phyloP scores from a whole-genome alignment of 1,139 yeast genomes.

The Pneumocystis jirovecii region DNA sequence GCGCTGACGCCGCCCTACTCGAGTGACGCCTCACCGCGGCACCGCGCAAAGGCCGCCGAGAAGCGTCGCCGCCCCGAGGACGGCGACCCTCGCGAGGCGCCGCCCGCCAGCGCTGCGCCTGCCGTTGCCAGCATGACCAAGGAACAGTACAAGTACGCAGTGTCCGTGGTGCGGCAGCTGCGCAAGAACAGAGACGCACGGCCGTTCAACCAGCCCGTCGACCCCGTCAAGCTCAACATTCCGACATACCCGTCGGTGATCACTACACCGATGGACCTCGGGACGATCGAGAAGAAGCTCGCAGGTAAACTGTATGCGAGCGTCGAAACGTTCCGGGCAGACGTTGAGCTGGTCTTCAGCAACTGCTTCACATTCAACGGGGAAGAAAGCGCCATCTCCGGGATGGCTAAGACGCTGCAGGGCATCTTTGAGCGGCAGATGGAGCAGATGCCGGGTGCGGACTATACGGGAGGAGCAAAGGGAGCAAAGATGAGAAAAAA shows the following conservation, averaged over 20 bases:
- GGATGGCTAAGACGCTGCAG: conserved; percentile 80
- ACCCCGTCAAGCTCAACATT: conserved; percentile 69
- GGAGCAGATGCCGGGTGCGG: conserved; percentile 78
- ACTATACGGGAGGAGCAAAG: conserved; percentile 27
- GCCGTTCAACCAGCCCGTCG: conserved; percentile 84
- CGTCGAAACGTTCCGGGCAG: conserved; percentile 54
- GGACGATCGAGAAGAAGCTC: conserved; percentile 76
- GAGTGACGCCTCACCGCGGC: conserved; percentile 13
- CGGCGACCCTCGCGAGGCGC: too few species aligned
- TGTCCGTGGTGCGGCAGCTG: conserved; percentile 40
- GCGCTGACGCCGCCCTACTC: too few species aligned
- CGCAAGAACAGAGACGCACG: conserved; percentile 83
- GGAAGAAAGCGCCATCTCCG: conserved; percentile 61
- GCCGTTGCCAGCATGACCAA: conserved; percentile 5
- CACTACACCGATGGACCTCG: conserved; percentile 81
- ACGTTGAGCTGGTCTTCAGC: conserved; percentile 69
- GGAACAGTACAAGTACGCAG: conserved; percentile 11
- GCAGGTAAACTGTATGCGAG: conserved; percentile 53
- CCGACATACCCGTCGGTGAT: conserved; percentile 81
- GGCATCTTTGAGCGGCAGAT: conserved; percentile 88
- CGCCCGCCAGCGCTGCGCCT: too few species aligned
- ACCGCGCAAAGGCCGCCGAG: too few species aligned
- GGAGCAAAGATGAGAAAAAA: conserved; percentile 20
- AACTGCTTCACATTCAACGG: conserved; percentile 84
- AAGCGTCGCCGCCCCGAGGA: too few species aligned